Conservation (phyloP, 176 grass and related monocot species). For the Ensete glaucum region DNA sequence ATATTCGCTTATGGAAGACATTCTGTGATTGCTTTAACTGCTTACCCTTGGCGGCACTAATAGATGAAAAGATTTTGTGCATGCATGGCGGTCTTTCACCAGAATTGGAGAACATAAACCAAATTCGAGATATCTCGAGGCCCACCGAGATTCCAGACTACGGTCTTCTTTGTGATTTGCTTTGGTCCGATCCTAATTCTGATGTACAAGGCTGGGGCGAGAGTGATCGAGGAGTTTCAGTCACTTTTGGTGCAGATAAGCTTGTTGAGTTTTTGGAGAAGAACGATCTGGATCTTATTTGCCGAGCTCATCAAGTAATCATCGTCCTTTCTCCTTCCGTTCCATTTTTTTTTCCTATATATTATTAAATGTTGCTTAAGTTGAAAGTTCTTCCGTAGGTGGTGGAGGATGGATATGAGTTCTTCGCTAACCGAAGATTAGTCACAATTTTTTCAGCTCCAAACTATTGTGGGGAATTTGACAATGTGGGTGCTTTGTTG, state of each 20-base stretch:
- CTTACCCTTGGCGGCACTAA: conserved; percentile 4
- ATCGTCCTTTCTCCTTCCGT: not conserved
- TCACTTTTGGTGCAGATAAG: too few species aligned
- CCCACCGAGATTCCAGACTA: conserved; percentile 9
- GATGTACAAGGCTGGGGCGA: conserved; percentile 1
- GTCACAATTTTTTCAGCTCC: too few species aligned
- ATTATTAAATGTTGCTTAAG: too few species aligned
- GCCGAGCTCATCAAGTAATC: conserved; percentile 50
- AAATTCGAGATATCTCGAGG: conserved; percentile 4
- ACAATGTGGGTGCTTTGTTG: too few species aligned
- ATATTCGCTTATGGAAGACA: too few species aligned
- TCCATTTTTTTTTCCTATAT: not conserved
- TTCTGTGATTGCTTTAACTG: conserved; percentile 12
- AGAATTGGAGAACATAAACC: conserved; percentile 1
- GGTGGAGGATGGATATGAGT: conserved; percentile 16
- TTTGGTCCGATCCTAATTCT: conserved; percentile 5
- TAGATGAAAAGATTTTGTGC: conserved; percentile 12
- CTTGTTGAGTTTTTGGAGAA: conserved; percentile 55
- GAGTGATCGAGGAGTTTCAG: too few species aligned
- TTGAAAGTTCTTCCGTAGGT: not conserved
- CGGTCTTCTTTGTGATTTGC: conserved; percentile 1
- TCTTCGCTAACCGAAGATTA: conserved; percentile 4
- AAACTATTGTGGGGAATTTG: too few species aligned
- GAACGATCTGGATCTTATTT: conserved; percentile 48
- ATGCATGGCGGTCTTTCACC: not conserved